Evolutionary conservation across 768 basidiomycete species (phyloP), one percentile per base, ranked within the genome.

Genomic region (Lactifluus rugatus): DNA sequence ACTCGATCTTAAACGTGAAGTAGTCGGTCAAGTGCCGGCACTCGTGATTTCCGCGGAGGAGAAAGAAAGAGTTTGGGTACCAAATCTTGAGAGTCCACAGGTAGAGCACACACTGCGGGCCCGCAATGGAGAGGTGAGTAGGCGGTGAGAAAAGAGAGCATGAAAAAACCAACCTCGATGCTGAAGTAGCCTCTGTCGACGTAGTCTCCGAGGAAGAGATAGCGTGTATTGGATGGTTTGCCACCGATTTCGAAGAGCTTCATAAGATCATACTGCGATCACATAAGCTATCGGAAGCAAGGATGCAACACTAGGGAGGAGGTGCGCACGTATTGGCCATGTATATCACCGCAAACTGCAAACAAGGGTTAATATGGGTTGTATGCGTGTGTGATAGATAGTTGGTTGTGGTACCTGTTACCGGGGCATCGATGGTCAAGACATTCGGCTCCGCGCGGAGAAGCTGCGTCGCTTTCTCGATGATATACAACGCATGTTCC

Each of bases 1-100:
- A 96, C 77, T 97, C 95, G 23, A 95, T 85, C 73, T 96, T 98
- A 80, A 98, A 98, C 37, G 94, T 98, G 70, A 96, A 98, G 73
- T 98, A 97, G 69, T 98, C 94, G 21, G 95, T 99, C 71, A 98
- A 74, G 74, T 98, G 96, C 42, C 96, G 85, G 70, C 96, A 99
- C 76, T 99, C 96, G 72, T 99, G 96, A 68, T 99, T 98, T 49
- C 96, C 96, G 52, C 96, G 90, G 34, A 99, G 81, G 41, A 99
- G 81, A 78, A 94, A 97, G 42, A 98, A 78, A 19, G 94, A 96
- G 65, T 93, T 84, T 52, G 96, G 96, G 73, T 97, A 98, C 93
- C 95, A 97, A 70, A 99, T 97, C 77, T 99, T 99, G 70, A 99
- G 78, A 2, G 91, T 81, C 93, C 93, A 99, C 23, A 99, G 79